Evolutionary conservation across 2,329 filamentous ascomycete genomes (phyloP).

Genomic region (Fusarium sp.): DNA sequence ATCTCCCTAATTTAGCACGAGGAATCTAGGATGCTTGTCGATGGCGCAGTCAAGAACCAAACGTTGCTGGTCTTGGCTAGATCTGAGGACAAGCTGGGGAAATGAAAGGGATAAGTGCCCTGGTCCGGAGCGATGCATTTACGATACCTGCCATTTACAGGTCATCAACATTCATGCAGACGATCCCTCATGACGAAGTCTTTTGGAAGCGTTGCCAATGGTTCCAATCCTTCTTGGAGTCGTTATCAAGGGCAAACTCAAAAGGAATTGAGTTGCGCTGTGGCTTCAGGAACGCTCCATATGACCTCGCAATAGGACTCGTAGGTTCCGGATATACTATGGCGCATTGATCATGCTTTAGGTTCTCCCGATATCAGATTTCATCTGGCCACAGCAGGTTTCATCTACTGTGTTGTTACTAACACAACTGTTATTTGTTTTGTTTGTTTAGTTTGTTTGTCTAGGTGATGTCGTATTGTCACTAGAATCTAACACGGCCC

Average conservation of each 20-base stretch:
- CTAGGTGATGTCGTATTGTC: conserved; percentile 8
- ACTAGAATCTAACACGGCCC: conserved; percentile 11
- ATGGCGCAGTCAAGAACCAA: conserved; percentile 30
- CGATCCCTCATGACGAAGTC: neutral
- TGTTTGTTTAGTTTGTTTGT: conserved; percentile 29
- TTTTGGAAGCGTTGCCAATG: neutral
- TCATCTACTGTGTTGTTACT: neutral
- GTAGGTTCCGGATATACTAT: neutral
- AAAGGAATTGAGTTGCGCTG: conserved; percentile 1
- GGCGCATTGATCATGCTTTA: neutral
- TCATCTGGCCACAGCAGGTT: neutral
- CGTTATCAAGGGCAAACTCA: neutral
- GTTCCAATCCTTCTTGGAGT: neutral
- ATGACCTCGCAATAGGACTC: neutral
- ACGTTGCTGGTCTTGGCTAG: conserved; percentile 22
- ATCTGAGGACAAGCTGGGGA: conserved; percentile 19
- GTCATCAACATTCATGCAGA: neutral
- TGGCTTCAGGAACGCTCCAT: neutral
- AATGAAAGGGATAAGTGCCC: conserved; percentile 45
- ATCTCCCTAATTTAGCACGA: conserved; percentile 21
- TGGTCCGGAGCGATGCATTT: conserved; percentile 31
- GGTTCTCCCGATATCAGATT: neutral
- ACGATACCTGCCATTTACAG: conserved; percentile 2
- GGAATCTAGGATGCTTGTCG: conserved; percentile 12
- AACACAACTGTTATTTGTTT: conserved; percentile 1